Conservation (phyloP, 345 rosid genomes). For the Aquilaria malaccensis region DNA sequence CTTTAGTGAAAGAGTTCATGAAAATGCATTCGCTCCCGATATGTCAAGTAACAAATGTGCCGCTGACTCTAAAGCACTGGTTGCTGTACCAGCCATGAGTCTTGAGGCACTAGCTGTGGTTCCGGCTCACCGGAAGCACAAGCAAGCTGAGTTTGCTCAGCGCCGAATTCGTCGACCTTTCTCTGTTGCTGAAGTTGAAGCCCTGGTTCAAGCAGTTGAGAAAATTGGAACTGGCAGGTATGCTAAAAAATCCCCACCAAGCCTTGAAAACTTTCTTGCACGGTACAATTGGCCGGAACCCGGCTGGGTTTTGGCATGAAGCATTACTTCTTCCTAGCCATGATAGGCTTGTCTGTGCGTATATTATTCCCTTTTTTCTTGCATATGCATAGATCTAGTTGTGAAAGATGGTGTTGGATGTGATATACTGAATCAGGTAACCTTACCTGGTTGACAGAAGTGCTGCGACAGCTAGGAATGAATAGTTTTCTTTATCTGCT, state of each 20-base stretch:
- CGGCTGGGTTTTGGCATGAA: neutral
- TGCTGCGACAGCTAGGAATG: neutral
- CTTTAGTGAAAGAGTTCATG: slow-evolving; percentile 73
- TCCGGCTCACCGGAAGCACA: slow-evolving; percentile 62
- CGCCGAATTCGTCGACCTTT: slow-evolving; percentile 98
- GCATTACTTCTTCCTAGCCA: slow-evolving; percentile 4
- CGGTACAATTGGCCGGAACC: neutral
- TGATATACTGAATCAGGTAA: slow-evolving; percentile 1
- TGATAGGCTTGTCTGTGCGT: neutral
- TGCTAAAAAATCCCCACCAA: neutral
- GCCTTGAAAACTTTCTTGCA: slow-evolving; percentile 5
- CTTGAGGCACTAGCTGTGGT: slow-evolving; percentile 50
- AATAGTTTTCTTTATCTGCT: slow-evolving; percentile 12
- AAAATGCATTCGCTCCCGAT: slow-evolving; percentile 66
- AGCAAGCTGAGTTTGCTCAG: slow-evolving; percentile 71
- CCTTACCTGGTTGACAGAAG: neutral
- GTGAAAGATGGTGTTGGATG: slow-evolving; percentile 1
- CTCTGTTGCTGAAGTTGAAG: slow-evolving; percentile 96
- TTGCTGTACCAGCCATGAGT: slow-evolving; percentile 55
- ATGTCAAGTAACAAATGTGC: slow-evolving; percentile 36
- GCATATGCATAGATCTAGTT: too few species aligned
- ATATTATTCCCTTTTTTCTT: too few species aligned
- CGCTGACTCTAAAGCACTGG: slow-evolving; percentile 61
- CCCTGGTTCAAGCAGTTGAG: slow-evolving; percentile 96
- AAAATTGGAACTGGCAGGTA: slow-evolving; percentile 99